Evolutionary conservation across 164 flowering plant genomes (phyloP).

Genomic region (Brasenia schreberi): DNA sequence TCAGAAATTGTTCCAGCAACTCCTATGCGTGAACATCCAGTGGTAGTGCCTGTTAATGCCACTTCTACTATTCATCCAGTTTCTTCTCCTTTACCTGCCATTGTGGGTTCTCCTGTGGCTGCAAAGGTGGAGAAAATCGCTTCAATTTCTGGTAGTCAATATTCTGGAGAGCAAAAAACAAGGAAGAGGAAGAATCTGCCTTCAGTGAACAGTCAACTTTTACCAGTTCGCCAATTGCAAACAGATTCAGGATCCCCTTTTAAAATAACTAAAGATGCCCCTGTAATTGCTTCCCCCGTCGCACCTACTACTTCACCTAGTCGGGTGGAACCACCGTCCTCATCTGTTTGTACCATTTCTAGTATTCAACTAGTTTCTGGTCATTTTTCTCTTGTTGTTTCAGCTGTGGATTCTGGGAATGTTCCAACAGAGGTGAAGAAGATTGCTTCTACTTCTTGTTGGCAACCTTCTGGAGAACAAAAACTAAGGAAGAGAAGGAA

Average conservation of each 20-base stretch:
- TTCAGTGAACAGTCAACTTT: constrained; percentile 30
- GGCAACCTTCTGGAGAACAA: constrained; percentile 24
- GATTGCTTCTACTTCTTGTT: constrained; percentile 17
- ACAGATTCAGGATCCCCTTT: constrained; percentile 17
- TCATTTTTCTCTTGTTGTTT: constrained; percentile 18
- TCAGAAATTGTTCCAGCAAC: constrained; percentile 51
- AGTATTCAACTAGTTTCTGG: constrained; percentile 22
- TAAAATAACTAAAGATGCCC: constrained; percentile 10
- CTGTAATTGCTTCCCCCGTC: constrained; percentile 24
- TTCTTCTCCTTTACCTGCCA: constrained; percentile 18
- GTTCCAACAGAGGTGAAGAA: constrained; percentile 24
- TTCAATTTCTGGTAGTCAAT: constrained; percentile 18
- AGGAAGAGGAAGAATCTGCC: constrained; percentile 49
- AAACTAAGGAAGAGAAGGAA: constrained; percentile 73
- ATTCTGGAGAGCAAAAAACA: constrained; percentile 37
- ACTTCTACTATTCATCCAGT: constrained; percentile 20
- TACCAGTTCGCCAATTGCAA: constrained; percentile 21
- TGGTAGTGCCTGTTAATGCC: constrained; percentile 13
- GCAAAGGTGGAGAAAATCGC: constrained; percentile 18
- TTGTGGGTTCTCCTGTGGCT: constrained; percentile 19
- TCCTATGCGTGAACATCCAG: constrained; percentile 36
- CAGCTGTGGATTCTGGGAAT: constrained; percentile 19
- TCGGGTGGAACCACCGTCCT: background rate
- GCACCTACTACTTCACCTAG: constrained; percentile 11
- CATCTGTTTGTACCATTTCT: constrained; percentile 17